phyloP scores from a whole-genome alignment of 805 yeast genomes.

The Debaryomyces prosopidis region DNA sequence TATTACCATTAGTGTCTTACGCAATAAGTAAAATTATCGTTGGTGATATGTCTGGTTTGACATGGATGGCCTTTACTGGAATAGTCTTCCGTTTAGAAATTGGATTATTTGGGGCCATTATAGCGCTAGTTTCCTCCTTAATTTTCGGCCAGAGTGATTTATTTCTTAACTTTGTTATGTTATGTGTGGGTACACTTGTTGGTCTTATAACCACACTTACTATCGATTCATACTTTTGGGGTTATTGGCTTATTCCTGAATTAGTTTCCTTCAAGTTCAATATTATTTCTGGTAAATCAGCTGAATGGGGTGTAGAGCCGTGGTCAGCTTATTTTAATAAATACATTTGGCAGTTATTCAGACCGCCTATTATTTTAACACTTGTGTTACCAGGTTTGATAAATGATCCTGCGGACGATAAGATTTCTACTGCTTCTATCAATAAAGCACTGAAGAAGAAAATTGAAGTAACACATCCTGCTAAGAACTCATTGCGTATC shows the following conservation, averaged over 20 bases:
- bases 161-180: constrained; percentile 31
- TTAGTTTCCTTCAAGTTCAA: constrained; percentile 71
- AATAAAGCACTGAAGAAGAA: constrained; percentile 10
- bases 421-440: background rate
- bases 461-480: constrained; percentile 24
- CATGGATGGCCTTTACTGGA: constrained; percentile 60
- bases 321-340: constrained; percentile 61
- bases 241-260: constrained; percentile 64
- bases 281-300: constrained; percentile 70
- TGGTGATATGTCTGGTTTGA: constrained; percentile 50
- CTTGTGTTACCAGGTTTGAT: constrained; percentile 36
- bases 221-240: constrained; percentile 83
- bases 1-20: constrained; percentile 66
- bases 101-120: constrained; percentile 50
- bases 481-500: constrained; percentile 40
- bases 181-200: constrained; percentile 49
- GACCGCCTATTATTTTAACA: constrained; percentile 47
- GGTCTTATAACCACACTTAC: constrained; percentile 51
- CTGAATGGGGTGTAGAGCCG: constrained; percentile 87
- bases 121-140: constrained; percentile 48
- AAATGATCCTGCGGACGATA: constrained; percentile 45
- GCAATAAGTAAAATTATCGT: constrained; percentile 52
- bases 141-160: constrained; percentile 49
- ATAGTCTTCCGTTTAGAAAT: constrained; percentile 74
- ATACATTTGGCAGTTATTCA: constrained; percentile 39